Conservation (phyloP, 1,139 yeast genomes). For the Debaryomycetaceae sp. region DNA sequence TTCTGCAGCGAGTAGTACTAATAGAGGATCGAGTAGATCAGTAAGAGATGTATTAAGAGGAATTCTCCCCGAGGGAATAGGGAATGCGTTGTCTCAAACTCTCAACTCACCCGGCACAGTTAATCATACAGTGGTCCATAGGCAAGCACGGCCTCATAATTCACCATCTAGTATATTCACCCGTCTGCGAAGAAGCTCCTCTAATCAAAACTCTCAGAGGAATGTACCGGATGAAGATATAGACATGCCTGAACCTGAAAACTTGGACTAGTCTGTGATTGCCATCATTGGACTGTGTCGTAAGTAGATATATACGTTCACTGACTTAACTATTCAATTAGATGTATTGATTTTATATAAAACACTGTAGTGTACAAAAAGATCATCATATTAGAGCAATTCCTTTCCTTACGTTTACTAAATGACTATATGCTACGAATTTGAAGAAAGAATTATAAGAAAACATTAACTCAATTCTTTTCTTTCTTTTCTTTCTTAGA, state of each 20-base stretch:
- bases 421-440: not conserved
- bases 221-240: slow-evolving; percentile 10
- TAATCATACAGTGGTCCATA: slow-evolving; percentile 11
- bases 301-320: not conserved
- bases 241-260: slow-evolving; percentile 17
- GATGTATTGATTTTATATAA: not conserved
- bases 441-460: slow-evolving; percentile 1
- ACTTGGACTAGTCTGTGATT: slow-evolving; percentile 11
- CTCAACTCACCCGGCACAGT: slow-evolving; percentile 8
- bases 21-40: slow-evolving; percentile 6
- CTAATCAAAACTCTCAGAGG: not conserved
- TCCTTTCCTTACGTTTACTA: not conserved
- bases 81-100: slow-evolving; percentile 11
- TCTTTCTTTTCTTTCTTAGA: slow-evolving; percentile 29
- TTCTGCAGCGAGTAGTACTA: slow-evolving; percentile 1
- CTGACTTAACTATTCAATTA: not conserved
- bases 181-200: not conserved
- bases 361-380: not conserved
- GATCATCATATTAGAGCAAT: not conserved
- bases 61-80: slow-evolving; percentile 13
- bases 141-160: slow-evolving; percentile 4
- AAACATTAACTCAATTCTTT: slow-evolving; percentile 29
- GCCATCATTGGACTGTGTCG: not conserved
- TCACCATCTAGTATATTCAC: not conserved
- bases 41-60: slow-evolving; percentile 14